Base-by-base conservation (phyloP, 345 rosid species). In the Gossypium arboreum region DNA sequence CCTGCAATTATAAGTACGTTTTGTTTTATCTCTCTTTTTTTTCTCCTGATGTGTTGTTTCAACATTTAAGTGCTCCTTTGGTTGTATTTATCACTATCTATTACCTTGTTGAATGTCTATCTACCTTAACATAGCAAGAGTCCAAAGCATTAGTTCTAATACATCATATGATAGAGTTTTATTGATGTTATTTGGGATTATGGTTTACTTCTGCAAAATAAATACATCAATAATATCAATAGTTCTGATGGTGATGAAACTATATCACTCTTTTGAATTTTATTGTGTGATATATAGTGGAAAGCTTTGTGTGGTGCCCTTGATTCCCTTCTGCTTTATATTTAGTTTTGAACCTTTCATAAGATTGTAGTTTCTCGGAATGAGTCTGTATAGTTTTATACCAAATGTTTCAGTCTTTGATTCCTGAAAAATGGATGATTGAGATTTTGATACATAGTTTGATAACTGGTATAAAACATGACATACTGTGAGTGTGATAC, bases 1-100 rank as follows among this genome's bases (percentile, higher is more conserved):
- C 25, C 83, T 64, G 85, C 71, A 24, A 82, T 83, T 80, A 80
- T 84, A 13, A 51, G 94, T 90, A 73, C 76, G 87, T 77, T 34
- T 8, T 54, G 10, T 65, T 67, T 7, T 59, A 13, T 67, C 20
- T 44, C n/a, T 61, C 24, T 24, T 44, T 43, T 34, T 34, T 29
- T 5, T 34, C 5, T 5, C 41, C 44, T 15, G 65, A 56, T 17
- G 17, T 18, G 2, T 66, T 25, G 41, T 65, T 56, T 41, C 61
- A 51, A 51, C 20, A 15, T 75, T 20, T 18, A 39, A 56, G 50
- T 20, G 27, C 59, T n/a, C 59, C 25, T 25, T 68, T 55, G 52
- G 60, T 51, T 51, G 2, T 73, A 22, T 2, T 68, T 69, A 67
- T 29, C 68, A 29, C 48, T 29, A n/a, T 47, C 43, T 68, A 18